Conservation (phyloP, 225 moss, liverwort and hornwort species). For the Antitrichia curtipendula region DNA sequence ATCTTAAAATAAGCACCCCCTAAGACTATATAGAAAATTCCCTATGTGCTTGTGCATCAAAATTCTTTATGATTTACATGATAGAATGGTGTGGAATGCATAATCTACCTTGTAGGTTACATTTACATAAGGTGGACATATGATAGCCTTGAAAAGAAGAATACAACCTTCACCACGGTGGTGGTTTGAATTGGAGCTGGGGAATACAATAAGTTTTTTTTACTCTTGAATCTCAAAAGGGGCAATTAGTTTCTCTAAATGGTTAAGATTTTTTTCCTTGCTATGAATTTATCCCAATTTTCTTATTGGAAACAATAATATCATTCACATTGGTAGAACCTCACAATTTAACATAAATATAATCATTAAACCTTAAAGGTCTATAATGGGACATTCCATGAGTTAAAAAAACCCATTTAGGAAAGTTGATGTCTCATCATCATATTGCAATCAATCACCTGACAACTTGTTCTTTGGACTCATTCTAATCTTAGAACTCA, state of each 20-base stretch:
- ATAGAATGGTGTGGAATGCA: background rate
- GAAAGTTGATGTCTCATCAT: fast-evolving
- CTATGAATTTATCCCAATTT: background rate
- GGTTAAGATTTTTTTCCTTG: background rate
- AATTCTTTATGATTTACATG: background rate
- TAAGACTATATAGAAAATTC: background rate
- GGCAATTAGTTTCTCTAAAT: background rate
- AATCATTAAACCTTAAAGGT: background rate
- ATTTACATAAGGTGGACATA: background rate
- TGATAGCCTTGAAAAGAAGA: background rate
- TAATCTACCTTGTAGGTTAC: background rate
- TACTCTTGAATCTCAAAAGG: background rate
- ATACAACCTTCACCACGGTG: too few species aligned
- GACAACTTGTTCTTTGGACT: fast-evolving
- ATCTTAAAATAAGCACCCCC: background rate
- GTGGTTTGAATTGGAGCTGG: background rate
- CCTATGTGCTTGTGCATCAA: background rate
- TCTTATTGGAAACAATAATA: background rate
- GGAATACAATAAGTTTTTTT: background rate
- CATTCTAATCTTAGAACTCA: background rate
- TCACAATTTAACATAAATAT: background rate
- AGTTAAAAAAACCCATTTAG: background rate
- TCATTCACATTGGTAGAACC: background rate
- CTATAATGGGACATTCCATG: background rate
- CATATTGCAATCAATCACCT: background rate